Evolutionary conservation across 2,329 filamentous ascomycete genomes (phyloP).

Genomic region (Exophiala viscosa): DNA sequence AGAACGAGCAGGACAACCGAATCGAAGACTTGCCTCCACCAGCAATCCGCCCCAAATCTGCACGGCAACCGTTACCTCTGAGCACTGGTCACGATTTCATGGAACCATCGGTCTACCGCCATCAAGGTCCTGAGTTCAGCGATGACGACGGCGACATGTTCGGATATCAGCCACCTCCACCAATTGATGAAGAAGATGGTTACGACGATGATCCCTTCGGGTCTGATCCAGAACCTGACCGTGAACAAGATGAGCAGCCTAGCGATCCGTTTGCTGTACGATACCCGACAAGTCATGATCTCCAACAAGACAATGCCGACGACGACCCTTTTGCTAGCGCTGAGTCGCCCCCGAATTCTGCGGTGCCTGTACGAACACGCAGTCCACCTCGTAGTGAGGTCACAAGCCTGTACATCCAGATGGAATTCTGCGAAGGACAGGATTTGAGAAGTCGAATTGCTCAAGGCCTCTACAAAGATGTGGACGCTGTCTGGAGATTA

Average conservation of each 20-base stretch:
- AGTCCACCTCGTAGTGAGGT: constrained; percentile 1
- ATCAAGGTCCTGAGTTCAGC: constrained; percentile 65
- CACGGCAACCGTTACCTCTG: constrained; percentile 10
- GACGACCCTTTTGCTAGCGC: constrained; percentile 11
- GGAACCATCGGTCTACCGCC: constrained; percentile 73
- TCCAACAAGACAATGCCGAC: not conserved
- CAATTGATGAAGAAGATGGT: constrained; percentile 39
- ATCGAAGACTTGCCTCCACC: constrained; percentile 7
- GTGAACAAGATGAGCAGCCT: constrained; percentile 6
- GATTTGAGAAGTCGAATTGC: constrained; percentile 82
- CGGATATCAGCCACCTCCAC: constrained; percentile 28
- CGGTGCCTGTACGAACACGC: constrained; percentile 9
- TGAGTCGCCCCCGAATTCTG: constrained; percentile 11
- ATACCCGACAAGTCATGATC: not conserved
- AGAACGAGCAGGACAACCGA: constrained; percentile 39
- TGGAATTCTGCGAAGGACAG: constrained; percentile 96
- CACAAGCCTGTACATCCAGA: constrained; percentile 77
- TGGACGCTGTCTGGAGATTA: constrained; percentile 79
- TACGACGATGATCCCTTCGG: constrained; percentile 43
- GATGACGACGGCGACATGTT: constrained; percentile 44
- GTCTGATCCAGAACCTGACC: constrained; percentile 16
- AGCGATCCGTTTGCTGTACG: constrained; percentile 12
- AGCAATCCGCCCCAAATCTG: constrained; percentile 5
- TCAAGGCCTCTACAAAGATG: constrained; percentile 68
- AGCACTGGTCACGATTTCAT: constrained; percentile 77